Percentiles rank a stretch among this genome's conserved stretches.
Conservation (phyloP, 2,329 filamentous ascomycete genomes). For the Sarocladium oryzae region DNA sequence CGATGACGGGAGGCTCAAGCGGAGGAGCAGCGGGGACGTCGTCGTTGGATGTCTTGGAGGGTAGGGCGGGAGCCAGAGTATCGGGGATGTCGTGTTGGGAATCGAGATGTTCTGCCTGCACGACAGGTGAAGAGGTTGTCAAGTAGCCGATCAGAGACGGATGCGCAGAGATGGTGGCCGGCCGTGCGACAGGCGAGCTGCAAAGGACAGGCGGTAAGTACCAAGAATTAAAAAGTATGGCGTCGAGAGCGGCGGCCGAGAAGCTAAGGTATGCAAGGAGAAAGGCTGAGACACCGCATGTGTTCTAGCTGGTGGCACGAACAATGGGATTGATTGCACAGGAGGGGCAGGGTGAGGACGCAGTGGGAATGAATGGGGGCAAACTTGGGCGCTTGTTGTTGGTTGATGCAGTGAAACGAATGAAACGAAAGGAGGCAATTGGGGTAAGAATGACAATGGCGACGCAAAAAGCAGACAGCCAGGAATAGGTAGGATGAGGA, state of each 20-base stretch:
- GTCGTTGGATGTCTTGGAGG: constrained; percentile 18
- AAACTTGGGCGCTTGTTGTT: neutral
- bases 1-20: constrained; percentile 23
- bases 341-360: neutral
- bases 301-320: neutral
- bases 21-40: constrained; percentile 10
- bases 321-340: neutral
- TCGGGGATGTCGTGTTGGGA: constrained; percentile 15
- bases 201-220: constrained; percentile 6
- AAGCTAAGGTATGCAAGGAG: constrained; percentile 10
- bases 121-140: constrained; percentile 61
- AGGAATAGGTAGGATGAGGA: neutral
- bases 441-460: neutral
- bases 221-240: neutral
- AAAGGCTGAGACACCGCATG: constrained; percentile 9
- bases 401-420: neutral
- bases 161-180: constrained; percentile 39
- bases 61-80: constrained; percentile 16
- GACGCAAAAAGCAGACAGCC: neutral
- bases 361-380: neutral
- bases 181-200: constrained; percentile 11
- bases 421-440: neutral
- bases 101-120: constrained; percentile 48
- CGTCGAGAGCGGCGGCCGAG: neutral
- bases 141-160: constrained; percentile 62